Base-by-base conservation (phyloP, 2,329 filamentous ascomycete genomes). In the Cladophialophora chaetospira region DNA sequence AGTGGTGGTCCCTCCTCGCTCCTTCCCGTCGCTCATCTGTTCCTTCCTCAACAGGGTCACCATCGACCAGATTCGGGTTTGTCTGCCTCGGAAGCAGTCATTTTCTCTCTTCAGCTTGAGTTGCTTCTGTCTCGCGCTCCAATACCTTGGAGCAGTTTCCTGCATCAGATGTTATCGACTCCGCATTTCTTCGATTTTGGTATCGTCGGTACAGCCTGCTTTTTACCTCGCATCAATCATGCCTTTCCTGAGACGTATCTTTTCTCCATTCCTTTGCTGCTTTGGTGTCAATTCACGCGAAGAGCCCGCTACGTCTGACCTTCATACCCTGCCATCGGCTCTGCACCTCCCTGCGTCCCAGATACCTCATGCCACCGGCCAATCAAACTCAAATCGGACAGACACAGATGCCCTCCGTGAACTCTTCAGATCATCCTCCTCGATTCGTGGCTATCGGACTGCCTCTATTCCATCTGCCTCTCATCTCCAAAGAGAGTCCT, bases 381-480 rank as follows among this genome's bases (percentile, higher is more conserved):
- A 52, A 4, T 49, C 45, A 19, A 45, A 47, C 10, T 38, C 55
- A 36, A 28, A 44, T 23, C 23, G 21, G 15, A 52, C 61, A 29
- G 62, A 64, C 28, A 47, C 46, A 23, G 44, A 56, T 47, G 60
- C 60, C 13, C 47, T 64, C 13, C 57, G 51, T 13, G 48, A 62
- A 21, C 55, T 64, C 13, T 64, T 64, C 36, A 49, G 59, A n/a
- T 53, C 59, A n/a, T 58, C 53, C 21, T 62, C 62, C 10, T 64
- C 62, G 2, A 52, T 62, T 25, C 56, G 62, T 31, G 62, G 62
- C 46, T 64, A 62, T 28, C 60, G 53, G 19, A 62, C 62, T 25
- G 60, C 62, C 33, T 54, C 54, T 9, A 29, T 50, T 17, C 40
- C 57, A 23, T 45, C 50, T 26, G 47, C 44, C 23, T 44, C 44